phyloP scores from a whole-genome alignment of 2,329 filamentous ascomycete genomes.

The Diaporthe amygdali region DNA sequence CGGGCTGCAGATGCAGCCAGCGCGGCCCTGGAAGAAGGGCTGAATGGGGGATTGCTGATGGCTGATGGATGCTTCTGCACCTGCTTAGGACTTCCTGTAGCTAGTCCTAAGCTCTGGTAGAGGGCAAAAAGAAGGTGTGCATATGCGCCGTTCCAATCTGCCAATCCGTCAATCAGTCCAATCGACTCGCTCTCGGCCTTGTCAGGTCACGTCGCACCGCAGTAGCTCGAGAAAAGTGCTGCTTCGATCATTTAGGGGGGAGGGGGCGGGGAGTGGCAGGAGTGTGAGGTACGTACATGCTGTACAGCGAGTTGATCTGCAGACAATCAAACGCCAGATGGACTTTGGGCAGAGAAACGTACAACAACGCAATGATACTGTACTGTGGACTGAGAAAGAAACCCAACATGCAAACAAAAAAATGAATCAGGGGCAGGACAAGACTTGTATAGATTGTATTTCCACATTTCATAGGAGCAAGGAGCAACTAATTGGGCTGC shows the following conservation, averaged over 20 bases:
- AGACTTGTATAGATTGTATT: not conserved
- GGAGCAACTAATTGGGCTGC: not conserved
- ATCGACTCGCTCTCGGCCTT: not conserved
- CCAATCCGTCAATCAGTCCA: not conserved
- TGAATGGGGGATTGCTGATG: not conserved
- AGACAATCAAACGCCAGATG: constrained; percentile 3
- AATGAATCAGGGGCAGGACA: not conserved
- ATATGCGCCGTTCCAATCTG: not conserved
- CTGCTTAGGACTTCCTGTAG: too few species aligned
- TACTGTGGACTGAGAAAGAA: not conserved
- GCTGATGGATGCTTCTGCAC: not conserved
- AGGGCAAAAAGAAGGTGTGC: not conserved
- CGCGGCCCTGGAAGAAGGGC: not conserved
- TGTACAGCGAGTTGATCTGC: constrained; percentile 13
- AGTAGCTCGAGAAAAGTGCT: constrained; percentile 9
- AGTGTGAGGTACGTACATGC: too few species aligned
- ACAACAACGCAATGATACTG: not conserved
- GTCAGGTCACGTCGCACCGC: constrained; percentile 11
- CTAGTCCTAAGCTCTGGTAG: too few species aligned
- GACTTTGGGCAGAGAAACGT: not conserved
- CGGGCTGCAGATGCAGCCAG: constrained; percentile 11
- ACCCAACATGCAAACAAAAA: not conserved
- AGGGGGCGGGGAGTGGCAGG: not conserved
- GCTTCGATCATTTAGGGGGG: not conserved
- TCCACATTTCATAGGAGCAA: not conserved